Base-by-base conservation (phyloP, 192 early-diverging fungal genomes). In the Powellomyces hirtus region DNA sequence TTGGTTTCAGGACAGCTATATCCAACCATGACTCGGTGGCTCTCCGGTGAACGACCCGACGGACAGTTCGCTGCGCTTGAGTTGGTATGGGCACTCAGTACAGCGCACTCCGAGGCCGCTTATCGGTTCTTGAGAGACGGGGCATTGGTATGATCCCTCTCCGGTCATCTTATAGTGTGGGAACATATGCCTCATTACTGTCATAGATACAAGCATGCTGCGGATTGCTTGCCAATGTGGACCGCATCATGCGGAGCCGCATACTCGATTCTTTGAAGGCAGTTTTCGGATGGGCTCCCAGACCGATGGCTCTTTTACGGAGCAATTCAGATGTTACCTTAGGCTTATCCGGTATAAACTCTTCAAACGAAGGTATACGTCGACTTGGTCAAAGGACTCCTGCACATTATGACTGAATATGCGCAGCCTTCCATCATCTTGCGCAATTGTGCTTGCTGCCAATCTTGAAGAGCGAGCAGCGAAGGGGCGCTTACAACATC, bases 181-280 rank as follows among this genome's bases (percentile, higher is more conserved):
- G n/a, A n/a, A n/a, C n/a, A n/a, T n/a, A n/a, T n/a, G n/a, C n/a
- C n/a, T n/a, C n/a, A n/a, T n/a, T n/a, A n/a, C n/a, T n/a, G n/a
- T n/a, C n/a, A 27, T 13, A 56, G 53, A 29, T 56, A 22, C 20
- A 7, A 18, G 11, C 2, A 2, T 49, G 22, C 42, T 31, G 53
- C 38, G 38, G 33, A 22, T 30, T 67, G 22, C 27, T 67, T 1
- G 8, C 5, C 14, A 55, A 67, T 44, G 1, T 42, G 1, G 65
- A 67, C 27, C 52, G 65, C 22, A 56, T 67, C 40, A 42, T 58
- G 38, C 52, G 55, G 24, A 24, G 22, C 40, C 52, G 65, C 31
- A 53, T 64, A 4, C 24, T 64, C 7, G 70, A 71, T 27, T 20
- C 38, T 7, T 30, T 71, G 38, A 63, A 62, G 27, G 24, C 35